Percentiles rank a stretch among this genome's conserved stretches.
Evolutionary conservation across 2,329 filamentous ascomycete species (phyloP).

Genomic region (Huntiella savannae): DNA sequence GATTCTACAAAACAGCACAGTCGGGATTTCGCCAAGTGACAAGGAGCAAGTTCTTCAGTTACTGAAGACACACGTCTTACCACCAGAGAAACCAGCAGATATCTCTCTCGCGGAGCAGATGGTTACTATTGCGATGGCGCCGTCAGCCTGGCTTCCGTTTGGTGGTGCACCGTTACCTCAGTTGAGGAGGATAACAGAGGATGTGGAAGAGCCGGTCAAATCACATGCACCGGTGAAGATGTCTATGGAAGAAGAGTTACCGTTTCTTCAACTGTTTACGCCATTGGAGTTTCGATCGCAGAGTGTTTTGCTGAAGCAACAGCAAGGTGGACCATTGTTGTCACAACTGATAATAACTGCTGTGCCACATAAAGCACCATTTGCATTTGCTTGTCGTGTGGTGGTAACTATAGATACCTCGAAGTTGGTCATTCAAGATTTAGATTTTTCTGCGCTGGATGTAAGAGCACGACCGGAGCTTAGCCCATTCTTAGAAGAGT

Average conservation of each 20-base stretch:
- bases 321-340: constrained; percentile 19
- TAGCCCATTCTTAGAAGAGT: constrained; percentile 13
- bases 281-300: constrained; percentile 42
- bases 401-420: constrained; percentile 39
- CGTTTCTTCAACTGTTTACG: constrained; percentile 53
- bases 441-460: constrained; percentile 37
- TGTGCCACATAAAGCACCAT: constrained; percentile 20
- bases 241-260: constrained; percentile 42
- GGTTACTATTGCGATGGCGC: constrained; percentile 30
- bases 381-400: constrained; percentile 36
- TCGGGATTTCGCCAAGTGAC: background rate
- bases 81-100: constrained; percentile 17
- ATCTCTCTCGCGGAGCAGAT: constrained; percentile 21
- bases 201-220: constrained; percentile 14
- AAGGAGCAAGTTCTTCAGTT: constrained; percentile 8
- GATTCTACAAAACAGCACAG: constrained; percentile 14
- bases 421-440: constrained; percentile 28
- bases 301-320: constrained; percentile 22
- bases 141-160: constrained; percentile 33
- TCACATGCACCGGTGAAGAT: constrained; percentile 49
- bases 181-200: background rate
- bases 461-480: constrained; percentile 40
- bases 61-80: constrained; percentile 20
- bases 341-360: constrained; percentile 38
- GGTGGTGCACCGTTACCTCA: constrained; percentile 16